A percentile compares a stretch with the other conserved stretches of the same genome.
Evolutionary conservation across 129 eudicot genomes (phyloP).

Genomic region (Pulicaria dysenterica): DNA sequence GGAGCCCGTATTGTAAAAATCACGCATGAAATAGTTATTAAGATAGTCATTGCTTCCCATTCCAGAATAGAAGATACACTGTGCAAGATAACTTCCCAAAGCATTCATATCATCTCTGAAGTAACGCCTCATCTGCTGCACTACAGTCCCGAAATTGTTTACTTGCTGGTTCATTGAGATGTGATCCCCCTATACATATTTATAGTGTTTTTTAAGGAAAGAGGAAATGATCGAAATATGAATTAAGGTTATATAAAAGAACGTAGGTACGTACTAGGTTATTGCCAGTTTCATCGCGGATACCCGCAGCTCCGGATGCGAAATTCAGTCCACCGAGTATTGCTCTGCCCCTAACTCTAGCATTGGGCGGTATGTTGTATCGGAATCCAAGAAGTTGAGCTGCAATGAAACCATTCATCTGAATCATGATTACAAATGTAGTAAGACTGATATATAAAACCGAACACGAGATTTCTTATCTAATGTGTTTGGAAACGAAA

Average conservation of each 20-base stretch:
- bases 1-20: slow-evolving; percentile 53
- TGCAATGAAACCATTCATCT: slow-evolving; percentile 27
- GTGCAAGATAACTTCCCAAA: slow-evolving; percentile 47
- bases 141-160: slow-evolving; percentile 54
- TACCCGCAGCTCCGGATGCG: slow-evolving; percentile 92
- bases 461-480: neutral
- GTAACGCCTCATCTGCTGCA: slow-evolving; percentile 47
- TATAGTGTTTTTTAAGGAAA: neutral
- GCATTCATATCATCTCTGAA: slow-evolving; percentile 59
- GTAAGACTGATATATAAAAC: no score
- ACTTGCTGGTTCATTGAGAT: slow-evolving; percentile 82
- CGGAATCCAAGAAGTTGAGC: slow-evolving; percentile 87
- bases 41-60: slow-evolving; percentile 97
- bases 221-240: neutral
- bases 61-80: slow-evolving; percentile 71
- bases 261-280: slow-evolving; percentile 51
- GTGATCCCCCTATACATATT: slow-evolving; percentile 62
- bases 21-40: slow-evolving; percentile 86
- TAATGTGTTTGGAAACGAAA: no score
- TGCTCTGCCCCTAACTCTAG: slow-evolving; percentile 65
- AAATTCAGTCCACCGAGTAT: slow-evolving; percentile 63
- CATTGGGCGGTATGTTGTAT: slow-evolving; percentile 68
- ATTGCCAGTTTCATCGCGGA: slow-evolving; percentile 82
- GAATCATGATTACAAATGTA: neutral
- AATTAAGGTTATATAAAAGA: neutral